These are phyloP conservation scores for Pseudonitzschia delicatissima DNA, from an alignment of 108 stramenopile genomes.

Conservation along the genomic window DNA sequence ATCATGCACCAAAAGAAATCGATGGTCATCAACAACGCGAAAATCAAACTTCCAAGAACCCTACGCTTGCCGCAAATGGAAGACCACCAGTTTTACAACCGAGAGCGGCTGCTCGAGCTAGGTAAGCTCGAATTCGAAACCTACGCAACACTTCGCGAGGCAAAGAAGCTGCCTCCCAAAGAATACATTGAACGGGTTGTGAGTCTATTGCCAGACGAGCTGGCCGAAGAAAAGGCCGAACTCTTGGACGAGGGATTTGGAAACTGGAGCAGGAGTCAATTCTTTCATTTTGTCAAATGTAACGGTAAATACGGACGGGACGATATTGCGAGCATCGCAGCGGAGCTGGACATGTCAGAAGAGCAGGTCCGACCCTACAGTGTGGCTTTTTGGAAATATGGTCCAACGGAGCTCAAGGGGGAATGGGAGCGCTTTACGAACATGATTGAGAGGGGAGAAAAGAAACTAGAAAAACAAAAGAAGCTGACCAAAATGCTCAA, in stretches of 20 bases:
- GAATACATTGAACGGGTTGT: conserved; percentile 53
- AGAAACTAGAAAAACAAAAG: conserved; percentile 78
- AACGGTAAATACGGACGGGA: conserved; percentile 89
- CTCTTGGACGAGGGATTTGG: conserved; percentile 92
- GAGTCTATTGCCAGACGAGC: conserved; percentile 68
- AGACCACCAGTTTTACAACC: conserved; percentile 94
- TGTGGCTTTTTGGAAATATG: conserved; percentile 83
- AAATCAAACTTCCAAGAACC: conserved; percentile 69
- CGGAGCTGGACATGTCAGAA: conserved; percentile 85
- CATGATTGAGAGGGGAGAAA: conserved; percentile 80
- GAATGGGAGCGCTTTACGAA: conserved; percentile 82
- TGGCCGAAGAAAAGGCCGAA: conserved; percentile 75
- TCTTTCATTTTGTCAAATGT: conserved; percentile 89
- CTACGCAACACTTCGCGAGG: conserved; percentile 75
- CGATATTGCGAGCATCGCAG: conserved; percentile 73
- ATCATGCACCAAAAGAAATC: conserved; percentile 80
- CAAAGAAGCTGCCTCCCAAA: conserved; percentile 62
- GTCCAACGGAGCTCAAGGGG: conserved; percentile 70
- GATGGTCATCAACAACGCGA: conserved; percentile 75
- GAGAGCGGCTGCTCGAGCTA: conserved; percentile 80
- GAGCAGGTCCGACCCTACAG: conserved; percentile 84
- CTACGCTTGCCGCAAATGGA: conserved; percentile 87
- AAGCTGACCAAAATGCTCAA: conserved; percentile 58
- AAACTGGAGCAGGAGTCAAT: conserved; percentile 89
- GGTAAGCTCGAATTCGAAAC: conserved; percentile 74